Conservation (phyloP, 495 filamentous ascomycete genomes). For the Penicillium egyptiacum region DNA sequence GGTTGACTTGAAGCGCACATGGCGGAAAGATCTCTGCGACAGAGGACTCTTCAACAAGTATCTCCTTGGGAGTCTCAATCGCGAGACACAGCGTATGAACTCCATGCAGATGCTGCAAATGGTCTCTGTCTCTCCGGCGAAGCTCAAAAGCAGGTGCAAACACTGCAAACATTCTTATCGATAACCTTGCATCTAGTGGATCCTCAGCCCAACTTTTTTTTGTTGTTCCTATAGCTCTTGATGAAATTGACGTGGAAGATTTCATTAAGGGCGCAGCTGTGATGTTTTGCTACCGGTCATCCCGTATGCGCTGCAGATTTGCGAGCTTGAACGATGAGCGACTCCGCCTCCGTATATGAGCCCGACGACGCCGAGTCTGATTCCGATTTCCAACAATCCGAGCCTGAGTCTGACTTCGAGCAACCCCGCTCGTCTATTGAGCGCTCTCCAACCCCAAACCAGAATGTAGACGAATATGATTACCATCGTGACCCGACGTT, state of each 20-base stretch:
- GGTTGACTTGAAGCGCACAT: slow-evolving; percentile 34
- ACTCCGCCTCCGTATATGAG: slow-evolving; percentile 29
- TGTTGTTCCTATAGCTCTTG: slow-evolving; percentile 7
- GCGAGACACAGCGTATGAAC: slow-evolving; percentile 32
- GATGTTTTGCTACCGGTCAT: slow-evolving; percentile 26
- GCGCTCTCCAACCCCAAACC: slow-evolving; percentile 15
- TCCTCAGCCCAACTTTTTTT: slow-evolving; percentile 17
- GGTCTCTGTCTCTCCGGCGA: background rate
- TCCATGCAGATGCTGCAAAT: slow-evolving; percentile 29
- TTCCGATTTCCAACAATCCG: slow-evolving; percentile 25
- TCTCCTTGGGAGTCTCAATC: slow-evolving; percentile 8
- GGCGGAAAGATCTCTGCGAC: background rate
- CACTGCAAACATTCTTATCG: slow-evolving; percentile 44
- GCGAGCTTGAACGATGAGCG: slow-evolving; percentile 42
- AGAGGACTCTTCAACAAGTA: slow-evolving; percentile 6
- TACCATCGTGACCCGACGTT: background rate
- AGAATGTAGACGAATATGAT: background rate
- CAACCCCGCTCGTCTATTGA: slow-evolving; percentile 5
- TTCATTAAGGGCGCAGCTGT: slow-evolving; percentile 17
- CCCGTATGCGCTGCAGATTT: slow-evolving; percentile 22
- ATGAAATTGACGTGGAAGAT: slow-evolving; percentile 4
- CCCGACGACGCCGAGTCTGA: slow-evolving; percentile 28
- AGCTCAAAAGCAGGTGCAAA: slow-evolving; percentile 30
- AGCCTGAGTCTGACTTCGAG: slow-evolving; percentile 26
- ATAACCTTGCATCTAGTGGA: slow-evolving; percentile 23